Conservation (phyloP, 2,329 filamentous ascomycete genomes). For the Penicillium sp. region DNA sequence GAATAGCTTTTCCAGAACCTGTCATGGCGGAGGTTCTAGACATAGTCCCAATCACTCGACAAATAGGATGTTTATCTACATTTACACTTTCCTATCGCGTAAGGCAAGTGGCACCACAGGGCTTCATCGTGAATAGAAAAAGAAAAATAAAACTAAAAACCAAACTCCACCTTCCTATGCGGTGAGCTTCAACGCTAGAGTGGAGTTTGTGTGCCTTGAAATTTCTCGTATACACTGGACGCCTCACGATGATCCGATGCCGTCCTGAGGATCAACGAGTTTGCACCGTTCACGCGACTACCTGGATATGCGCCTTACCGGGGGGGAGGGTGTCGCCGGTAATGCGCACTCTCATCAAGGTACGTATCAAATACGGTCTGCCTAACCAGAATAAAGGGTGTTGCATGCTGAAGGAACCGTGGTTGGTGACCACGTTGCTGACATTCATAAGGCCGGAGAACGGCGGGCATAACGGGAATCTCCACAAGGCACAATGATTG, state of each 20-base stretch:
- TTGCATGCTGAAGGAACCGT: background rate
- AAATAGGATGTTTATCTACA: background rate
- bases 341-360: background rate
- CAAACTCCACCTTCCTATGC: background rate
- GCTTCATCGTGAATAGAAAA: background rate
- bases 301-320: background rate
- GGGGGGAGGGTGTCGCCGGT: background rate
- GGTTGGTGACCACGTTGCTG: constrained; percentile 2
- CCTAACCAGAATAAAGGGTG: background rate
- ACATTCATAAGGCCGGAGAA: constrained; percentile 1
- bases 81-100: background rate
- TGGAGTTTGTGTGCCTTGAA: constrained; percentile 7
- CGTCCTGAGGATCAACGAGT: background rate
- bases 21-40: background rate
- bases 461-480: constrained; percentile 4
- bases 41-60: background rate
- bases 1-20: constrained; percentile 13
- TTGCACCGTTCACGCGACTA: background rate
- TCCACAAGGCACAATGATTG: constrained; percentile 3
- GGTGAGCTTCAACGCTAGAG: constrained; percentile 6
- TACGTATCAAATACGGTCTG: background rate
- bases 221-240: constrained; percentile 15
- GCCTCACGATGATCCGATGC: constrained; percentile 11
- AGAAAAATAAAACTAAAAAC: background rate
- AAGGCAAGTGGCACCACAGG: background rate